Conservation (phyloP, 2,329 filamentous ascomycete species). For the Sporothrix inflata region DNA sequence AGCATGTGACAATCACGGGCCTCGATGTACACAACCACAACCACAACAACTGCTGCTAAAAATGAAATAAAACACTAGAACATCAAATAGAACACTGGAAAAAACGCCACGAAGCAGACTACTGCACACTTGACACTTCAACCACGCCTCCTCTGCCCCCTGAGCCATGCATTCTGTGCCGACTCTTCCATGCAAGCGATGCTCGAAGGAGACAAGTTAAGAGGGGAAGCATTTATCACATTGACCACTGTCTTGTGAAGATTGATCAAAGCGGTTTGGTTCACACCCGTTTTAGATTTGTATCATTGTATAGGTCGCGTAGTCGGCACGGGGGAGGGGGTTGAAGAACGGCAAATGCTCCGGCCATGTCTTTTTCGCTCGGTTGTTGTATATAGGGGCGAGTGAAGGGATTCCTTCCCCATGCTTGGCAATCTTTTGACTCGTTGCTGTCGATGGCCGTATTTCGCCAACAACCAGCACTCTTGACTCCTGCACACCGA, state of each 20-base stretch:
- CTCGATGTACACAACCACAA: neutral
- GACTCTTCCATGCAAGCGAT: neutral
- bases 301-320: slow-evolving; percentile 1
- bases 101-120: neutral
- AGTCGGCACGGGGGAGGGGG: neutral
- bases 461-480: neutral
- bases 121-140: slow-evolving; percentile 15
- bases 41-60: no score
- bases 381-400: neutral
- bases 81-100: neutral
- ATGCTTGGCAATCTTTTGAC: slow-evolving; percentile 4
- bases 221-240: neutral
- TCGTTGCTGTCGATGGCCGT: neutral
- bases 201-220: neutral
- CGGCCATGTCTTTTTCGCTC: neutral
- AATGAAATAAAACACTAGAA: neutral
- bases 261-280: neutral
- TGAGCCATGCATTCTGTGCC: neutral
- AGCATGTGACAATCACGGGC: slow-evolving; percentile 11
- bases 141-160: neutral
- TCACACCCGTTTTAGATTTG: neutral
- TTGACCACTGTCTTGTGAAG: neutral
- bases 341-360: neutral
- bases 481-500: no score
- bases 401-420: neutral